These are phyloP conservation scores for Pleurotus giganteus DNA, from an alignment of 768 basidiomycete genomes.

Conservation along the genomic window DNA sequence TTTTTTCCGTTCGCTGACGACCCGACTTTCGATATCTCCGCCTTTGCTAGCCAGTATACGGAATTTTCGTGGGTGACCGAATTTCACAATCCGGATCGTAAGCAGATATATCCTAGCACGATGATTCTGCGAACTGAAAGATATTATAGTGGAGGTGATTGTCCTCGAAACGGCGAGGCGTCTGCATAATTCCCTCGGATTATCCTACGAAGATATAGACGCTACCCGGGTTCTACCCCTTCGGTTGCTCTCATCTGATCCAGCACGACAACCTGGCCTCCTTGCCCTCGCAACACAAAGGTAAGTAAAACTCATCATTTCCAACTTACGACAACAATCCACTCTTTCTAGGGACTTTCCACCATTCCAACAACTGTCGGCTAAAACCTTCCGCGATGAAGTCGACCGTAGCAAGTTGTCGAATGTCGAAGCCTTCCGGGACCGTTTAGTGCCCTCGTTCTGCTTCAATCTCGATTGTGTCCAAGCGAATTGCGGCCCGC, in stretches of 20 bases:
- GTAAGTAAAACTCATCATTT: constrained; percentile 20
- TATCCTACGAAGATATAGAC: constrained; percentile 37
- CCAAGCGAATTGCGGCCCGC: constrained; percentile 35
- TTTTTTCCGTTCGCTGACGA: constrained; percentile 70
- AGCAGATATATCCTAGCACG: constrained; percentile 17
- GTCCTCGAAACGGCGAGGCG: constrained; percentile 42
- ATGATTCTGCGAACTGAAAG: neutral
- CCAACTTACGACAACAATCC: neutral
- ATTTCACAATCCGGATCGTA: constrained; percentile 49
- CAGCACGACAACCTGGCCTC: constrained; percentile 28
- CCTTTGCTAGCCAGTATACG: constrained; percentile 26
- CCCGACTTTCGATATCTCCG: constrained; percentile 30
- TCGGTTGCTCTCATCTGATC: constrained; percentile 20
- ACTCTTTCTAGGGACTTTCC: constrained; percentile 38
- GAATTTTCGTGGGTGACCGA: constrained; percentile 33
- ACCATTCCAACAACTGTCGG: constrained; percentile 19
- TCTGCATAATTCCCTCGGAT: constrained; percentile 25
- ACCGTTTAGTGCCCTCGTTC: constrained; percentile 30
- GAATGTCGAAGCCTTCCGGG: constrained; percentile 31
- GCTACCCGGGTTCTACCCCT: constrained; percentile 23
- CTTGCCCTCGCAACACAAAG: constrained; percentile 42
- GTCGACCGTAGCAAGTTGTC: constrained; percentile 17
- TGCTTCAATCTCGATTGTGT: constrained; percentile 49
- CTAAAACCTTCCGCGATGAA: constrained; percentile 10
- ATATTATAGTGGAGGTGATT: constrained; percentile 43